Conservation (phyloP, 2,329 filamentous ascomycete species). For the Sporothrix pallida region DNA sequence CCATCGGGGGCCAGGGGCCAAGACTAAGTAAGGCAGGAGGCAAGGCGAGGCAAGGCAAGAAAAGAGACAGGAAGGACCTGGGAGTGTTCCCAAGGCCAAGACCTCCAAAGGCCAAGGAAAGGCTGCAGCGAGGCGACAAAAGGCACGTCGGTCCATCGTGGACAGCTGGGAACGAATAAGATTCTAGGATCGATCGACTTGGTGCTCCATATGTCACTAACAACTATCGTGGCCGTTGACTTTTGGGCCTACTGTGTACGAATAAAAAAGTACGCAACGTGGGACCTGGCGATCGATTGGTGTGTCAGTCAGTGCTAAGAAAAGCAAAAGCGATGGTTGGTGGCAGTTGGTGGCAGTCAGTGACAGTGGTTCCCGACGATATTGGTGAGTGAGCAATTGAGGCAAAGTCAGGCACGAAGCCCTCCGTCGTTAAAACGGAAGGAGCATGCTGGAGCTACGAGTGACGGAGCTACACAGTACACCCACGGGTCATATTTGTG, state of each 20-base stretch:
- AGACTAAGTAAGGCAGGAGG: background rate
- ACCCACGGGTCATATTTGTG: background rate
- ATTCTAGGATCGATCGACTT: background rate
- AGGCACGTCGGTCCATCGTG: too few relatives aligned
- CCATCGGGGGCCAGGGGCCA: constrained; percentile 1
- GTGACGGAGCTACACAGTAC: background rate
- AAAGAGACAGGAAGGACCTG: background rate
- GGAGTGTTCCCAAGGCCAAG: too few relatives aligned
- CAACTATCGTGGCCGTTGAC: background rate
- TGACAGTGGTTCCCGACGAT: background rate
- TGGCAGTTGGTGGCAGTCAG: background rate
- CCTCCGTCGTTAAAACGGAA: background rate
- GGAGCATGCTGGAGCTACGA: background rate
- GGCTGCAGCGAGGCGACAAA: background rate
- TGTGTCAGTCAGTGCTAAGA: background rate
- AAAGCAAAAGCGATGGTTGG: too few relatives aligned
- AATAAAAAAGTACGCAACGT: background rate
- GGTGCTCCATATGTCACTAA: background rate
- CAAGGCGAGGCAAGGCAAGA: background rate
- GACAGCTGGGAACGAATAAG: background rate
- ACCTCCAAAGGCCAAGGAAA: background rate
- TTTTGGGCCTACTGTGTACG: background rate
- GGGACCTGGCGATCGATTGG: background rate
- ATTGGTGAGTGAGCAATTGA: too few relatives aligned
- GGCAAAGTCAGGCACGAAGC: background rate